phyloP scores from a whole-genome alignment of 2,329 filamentous ascomycete genomes.

The Phoma sp. region DNA sequence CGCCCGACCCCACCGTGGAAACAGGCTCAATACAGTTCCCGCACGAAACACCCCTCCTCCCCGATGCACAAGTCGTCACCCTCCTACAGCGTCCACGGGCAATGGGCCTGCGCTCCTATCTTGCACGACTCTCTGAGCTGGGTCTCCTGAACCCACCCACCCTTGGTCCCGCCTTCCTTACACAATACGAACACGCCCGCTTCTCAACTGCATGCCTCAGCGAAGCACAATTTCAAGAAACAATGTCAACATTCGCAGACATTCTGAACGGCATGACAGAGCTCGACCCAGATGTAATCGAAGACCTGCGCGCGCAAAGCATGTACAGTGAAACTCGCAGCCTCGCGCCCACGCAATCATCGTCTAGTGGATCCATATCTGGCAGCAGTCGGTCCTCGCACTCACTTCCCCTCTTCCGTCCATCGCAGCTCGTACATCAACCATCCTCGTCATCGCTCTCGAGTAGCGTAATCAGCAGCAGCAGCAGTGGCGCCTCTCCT shows the following conservation, averaged over 20 bases:
- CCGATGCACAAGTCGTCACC: conserved; percentile 73
- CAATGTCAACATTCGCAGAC: conserved; percentile 87
- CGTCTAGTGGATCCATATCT: conserved; percentile 13
- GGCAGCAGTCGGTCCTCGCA: conserved; percentile 28
- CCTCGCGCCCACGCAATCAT: conserved; percentile 42
- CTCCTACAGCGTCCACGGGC: conserved; percentile 73
- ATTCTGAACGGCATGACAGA: conserved; percentile 78
- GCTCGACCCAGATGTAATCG: conserved; percentile 64
- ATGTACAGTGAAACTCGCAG: conserved; percentile 41
- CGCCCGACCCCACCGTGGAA: conserved; percentile 58
- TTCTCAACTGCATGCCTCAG: conserved; percentile 77
- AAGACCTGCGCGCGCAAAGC: conserved; percentile 46
- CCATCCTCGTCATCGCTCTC: conserved; percentile 32
- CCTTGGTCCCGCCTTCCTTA: conserved; percentile 69
- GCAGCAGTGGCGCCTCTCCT: conserved; percentile 21
- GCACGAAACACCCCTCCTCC: conserved; percentile 46
- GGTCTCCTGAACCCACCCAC: conserved; percentile 65
- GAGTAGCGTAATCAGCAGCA: conserved; percentile 14
- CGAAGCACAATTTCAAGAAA: conserved; percentile 73
- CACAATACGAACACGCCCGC: conserved; percentile 81
- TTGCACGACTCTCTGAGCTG: conserved; percentile 72
- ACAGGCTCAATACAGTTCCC: conserved; percentile 26
- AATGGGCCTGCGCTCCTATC: conserved; percentile 81
- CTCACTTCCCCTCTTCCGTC: conserved; percentile 37
- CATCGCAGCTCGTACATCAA: conserved; percentile 33